Base-by-base conservation (phyloP, 768 basidiomycete genomes). In the Antrodiella citrinella region DNA sequence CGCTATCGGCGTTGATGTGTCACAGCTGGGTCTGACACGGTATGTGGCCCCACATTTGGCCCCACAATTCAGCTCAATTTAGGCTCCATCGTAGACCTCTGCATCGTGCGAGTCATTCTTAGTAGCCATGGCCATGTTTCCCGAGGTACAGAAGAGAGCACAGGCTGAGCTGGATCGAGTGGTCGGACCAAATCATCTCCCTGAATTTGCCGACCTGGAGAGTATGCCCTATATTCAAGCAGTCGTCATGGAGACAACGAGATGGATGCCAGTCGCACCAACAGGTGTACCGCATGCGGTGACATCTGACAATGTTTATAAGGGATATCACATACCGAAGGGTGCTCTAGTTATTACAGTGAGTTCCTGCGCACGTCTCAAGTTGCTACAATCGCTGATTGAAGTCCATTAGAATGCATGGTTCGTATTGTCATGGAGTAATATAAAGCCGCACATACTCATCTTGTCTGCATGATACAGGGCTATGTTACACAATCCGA, bases 401-500 rank as follows among this genome's bases (percentile, higher is more conserved):
- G 30, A 35, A 15, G 30, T 15, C 15, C 30, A 35, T 35, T 35
- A 35, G 30, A 35, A 35, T 35, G 30, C 30, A 35, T 35, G 30
- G 30, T 35, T 15, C 7, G 30, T 35, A n/a, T 15, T 15, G 30
- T 35, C 7, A 35, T 35, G 7, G 30, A 35, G n/a, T n/a, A n/a
- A n/a, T n/a, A n/a, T n/a, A n/a, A n/a, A n/a, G n/a, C n/a, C n/a
- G n/a, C n/a, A 35, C 30, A 15, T 15, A 35, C 30, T 15, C 15
- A 15, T 15, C 7, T 35, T 35, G 15, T 7, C 30, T 35, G 30
- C 7, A 7, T 35, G 7, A 35, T 35, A 7, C 25, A 63, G 65
- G 65, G 53, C 54, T 7, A 52, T 61, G 40, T 45, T 55, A 26
- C 58, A 57, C 18, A 59, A 61, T 45, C 72, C 78, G 48, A 57